Evolutionary conservation across 2,329 filamentous ascomycete genomes (phyloP), one percentile per base, ranked within the genome.

Genomic region (Hawksworthiomyces lignivorus): DNA sequence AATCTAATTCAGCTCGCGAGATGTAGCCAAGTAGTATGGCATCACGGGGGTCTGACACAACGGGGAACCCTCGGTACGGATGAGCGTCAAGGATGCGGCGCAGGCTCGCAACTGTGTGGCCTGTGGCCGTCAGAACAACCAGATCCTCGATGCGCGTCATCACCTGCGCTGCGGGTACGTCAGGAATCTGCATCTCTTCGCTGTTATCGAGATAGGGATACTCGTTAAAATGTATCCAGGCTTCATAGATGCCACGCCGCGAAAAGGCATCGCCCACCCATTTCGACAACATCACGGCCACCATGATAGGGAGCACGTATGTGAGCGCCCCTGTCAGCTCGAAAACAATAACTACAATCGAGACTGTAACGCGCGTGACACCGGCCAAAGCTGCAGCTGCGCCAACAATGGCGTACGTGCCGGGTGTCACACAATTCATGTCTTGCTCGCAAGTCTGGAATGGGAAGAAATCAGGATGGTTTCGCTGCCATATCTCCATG

Each of bases 281-380:
- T 67, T 98, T 98, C 48, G 86, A 86, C 33, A 97, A 74, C 89
- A 98, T 94, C 56, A 98, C 92, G 32, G 89, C 88, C 50, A 98
- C 86, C 92, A 98, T 98, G 62, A 97, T 98, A 41, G 92, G 92
- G 7, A 98, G 77, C 36, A 98, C 90, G 58, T 97, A 97, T 1
- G 88, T 94, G 21, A 98, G 73, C 2, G 92, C 92, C 39, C 92
- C 92, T 0, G 92, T 98, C 43, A 98, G 80, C 67, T 98, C 92
- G 57, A 98, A 98, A 84, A 96, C 96, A 65, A 98, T 98, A 55
- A 97, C 92, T 5, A 98, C 90, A 51, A 98, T 96, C 11, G 89
- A 96, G 10, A 96, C 88, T 0, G 92, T 98, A 81, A 98, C 94
- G 52, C 90, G 80, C 15, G 90, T 97, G 27, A 94, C 87, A 36